Percentiles rank a stretch among this genome's conserved stretches.
Conservation (phyloP, 2,329 filamentous ascomycete species). For the Talaromyces pinophilus region DNA sequence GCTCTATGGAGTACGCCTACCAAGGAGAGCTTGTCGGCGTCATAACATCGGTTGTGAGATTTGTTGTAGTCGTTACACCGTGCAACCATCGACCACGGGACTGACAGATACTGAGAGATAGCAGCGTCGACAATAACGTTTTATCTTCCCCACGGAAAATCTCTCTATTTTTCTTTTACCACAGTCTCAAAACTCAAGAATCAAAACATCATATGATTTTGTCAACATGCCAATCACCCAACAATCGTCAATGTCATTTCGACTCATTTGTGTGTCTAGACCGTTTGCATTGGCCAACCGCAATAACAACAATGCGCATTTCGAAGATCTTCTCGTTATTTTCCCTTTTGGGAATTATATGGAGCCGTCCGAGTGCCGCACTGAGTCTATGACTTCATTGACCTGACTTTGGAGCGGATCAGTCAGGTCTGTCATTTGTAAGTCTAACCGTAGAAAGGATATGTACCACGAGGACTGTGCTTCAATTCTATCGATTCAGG, state of each 20-base stretch:
- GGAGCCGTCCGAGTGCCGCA: not conserved
- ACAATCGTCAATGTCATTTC: not conserved
- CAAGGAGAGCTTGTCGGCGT: not conserved
- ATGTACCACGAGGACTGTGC: not conserved
- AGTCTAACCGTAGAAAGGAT: not conserved
- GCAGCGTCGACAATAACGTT: not conserved
- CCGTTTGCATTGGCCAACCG: not conserved
- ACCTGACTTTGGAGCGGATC: not conserved
- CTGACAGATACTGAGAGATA: not conserved
- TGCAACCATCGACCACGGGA: not conserved
- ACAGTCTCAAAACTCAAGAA: not conserved
- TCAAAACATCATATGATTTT: not conserved
- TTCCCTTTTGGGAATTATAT: not conserved
- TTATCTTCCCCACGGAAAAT: not conserved
- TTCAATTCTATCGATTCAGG: not conserved
- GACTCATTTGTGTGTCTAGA: not conserved
- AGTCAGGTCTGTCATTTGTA: not conserved
- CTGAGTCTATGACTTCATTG: constrained; percentile 6
- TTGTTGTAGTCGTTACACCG: not conserved
- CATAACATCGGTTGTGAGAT: not conserved
- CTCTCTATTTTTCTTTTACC: not conserved
- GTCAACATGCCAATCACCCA: too few species aligned
- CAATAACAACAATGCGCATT: not conserved
- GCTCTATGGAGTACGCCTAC: not conserved
- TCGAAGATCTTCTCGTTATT: not conserved